phyloP scores from a whole-genome alignment of 495 filamentous ascomycete genomes.

The Aspergillus hancockii region DNA sequence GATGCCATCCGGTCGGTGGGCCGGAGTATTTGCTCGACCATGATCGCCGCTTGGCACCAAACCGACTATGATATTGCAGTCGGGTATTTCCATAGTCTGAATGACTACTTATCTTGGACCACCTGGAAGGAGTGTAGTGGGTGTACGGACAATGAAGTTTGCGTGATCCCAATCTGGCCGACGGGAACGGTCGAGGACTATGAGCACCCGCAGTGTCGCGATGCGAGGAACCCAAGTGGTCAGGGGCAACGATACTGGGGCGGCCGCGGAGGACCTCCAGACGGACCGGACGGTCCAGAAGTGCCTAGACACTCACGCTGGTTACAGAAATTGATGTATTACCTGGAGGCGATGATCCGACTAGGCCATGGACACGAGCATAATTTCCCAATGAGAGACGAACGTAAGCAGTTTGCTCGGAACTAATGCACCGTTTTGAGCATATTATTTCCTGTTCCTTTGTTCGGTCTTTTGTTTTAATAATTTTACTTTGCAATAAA shows the following conservation, averaged over 20 bases:
- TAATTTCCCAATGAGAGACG: not conserved
- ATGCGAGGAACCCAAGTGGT: constrained; percentile 25
- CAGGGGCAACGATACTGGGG: constrained; percentile 44
- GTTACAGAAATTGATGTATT: not conserved
- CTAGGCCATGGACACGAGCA: not conserved
- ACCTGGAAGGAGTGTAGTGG: constrained; percentile 61
- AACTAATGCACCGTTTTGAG: not conserved
- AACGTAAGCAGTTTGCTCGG: not conserved
- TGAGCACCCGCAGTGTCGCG: constrained; percentile 49
- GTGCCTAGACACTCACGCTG: not conserved
- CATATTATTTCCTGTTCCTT: not conserved
- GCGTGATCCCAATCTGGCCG: constrained; percentile 69
- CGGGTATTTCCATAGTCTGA: constrained; percentile 38
- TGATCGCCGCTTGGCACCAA: constrained; percentile 43
- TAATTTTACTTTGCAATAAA: not conserved
- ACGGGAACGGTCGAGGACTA: constrained; percentile 56
- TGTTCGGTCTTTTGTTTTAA: not conserved
- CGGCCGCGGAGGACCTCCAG: not conserved
- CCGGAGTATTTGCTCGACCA: constrained; percentile 48
- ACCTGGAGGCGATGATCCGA: not conserved
- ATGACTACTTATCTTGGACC: constrained; percentile 57
- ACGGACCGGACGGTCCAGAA: not conserved
- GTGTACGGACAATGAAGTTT: constrained; percentile 60
- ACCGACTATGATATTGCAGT: constrained; percentile 26
- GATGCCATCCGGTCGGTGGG: constrained; percentile 50